phyloP scores from a whole-genome alignment of 2,329 filamentous ascomycete genomes.

The Paecilomyces fulvus region DNA sequence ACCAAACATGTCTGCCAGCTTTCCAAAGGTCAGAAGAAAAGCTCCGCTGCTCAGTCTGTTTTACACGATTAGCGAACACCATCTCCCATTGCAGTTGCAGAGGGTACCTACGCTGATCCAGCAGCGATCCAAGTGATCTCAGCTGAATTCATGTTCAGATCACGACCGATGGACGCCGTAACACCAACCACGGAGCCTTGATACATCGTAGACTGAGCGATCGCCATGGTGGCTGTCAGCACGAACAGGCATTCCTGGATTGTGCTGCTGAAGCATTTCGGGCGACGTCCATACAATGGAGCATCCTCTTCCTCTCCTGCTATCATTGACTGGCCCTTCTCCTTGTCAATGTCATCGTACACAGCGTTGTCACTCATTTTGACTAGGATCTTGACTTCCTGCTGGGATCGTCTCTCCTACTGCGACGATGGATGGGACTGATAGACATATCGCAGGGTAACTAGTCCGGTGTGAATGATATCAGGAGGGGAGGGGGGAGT shows the following conservation, averaged over 20 bases:
- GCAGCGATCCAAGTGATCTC: constrained; percentile 62
- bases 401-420: background rate
- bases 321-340: background rate
- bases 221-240: constrained; percentile 57
- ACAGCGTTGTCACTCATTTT: background rate
- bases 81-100: background rate
- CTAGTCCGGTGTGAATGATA: background rate
- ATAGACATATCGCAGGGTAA: background rate
- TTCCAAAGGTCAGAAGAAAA: constrained; percentile 59
- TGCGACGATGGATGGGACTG: background rate
- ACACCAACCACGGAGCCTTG: constrained; percentile 54
- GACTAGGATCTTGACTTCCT: background rate
- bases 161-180: constrained; percentile 51
- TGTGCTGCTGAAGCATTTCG: constrained; percentile 51
- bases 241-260: constrained; percentile 58
- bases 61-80: background rate
- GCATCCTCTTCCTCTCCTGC: background rate
- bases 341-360: background rate
- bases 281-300: background rate
- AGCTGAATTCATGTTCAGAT: constrained; percentile 55
- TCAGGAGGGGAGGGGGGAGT: background rate
- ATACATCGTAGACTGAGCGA: constrained; percentile 54
- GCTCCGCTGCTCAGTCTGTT: constrained; percentile 52
- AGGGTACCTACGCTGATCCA: constrained; percentile 43
- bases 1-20: constrained; percentile 59